Conservation (phyloP, 1,284 basidiomycete genomes). For the Peniophora sp. region DNA sequence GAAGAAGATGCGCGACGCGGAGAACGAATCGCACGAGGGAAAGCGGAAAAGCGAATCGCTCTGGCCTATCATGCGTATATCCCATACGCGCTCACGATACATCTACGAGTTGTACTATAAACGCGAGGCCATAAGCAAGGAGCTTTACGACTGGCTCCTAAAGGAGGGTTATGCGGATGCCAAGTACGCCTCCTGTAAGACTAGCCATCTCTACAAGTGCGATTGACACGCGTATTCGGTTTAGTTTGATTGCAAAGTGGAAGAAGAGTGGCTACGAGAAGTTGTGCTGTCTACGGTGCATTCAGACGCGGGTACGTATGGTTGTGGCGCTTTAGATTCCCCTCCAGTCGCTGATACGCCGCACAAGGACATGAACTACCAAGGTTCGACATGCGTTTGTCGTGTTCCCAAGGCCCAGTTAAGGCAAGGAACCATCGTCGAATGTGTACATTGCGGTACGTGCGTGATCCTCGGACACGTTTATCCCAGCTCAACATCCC, state of each 20-base stretch:
- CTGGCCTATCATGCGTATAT: slow-evolving; percentile 99
- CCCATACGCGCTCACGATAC: slow-evolving; percentile 91
- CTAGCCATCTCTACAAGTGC: slow-evolving; percentile 2
- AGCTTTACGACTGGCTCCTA: slow-evolving; percentile 96
- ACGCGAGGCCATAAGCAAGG: slow-evolving; percentile 88
- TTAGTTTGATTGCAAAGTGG: slow-evolving; percentile 97
- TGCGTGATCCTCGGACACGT: slow-evolving; percentile 33
- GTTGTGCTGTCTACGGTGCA: slow-evolving; percentile 94
- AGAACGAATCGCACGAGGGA: slow-evolving; percentile 96
- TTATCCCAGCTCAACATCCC: slow-evolving; percentile 7
- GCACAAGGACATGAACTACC: slow-evolving; percentile 94
- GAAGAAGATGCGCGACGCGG: slow-evolving; percentile 95
- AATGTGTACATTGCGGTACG: slow-evolving; percentile 88
- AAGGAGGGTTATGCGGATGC: slow-evolving; percentile 98
- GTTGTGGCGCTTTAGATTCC: background rate
- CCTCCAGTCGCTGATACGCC: background rate
- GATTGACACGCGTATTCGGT: slow-evolving; percentile 4
- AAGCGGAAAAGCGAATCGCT: slow-evolving; percentile 94
- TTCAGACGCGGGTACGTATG: slow-evolving; percentile 77
- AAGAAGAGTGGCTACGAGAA: slow-evolving; percentile 99
- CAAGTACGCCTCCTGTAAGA: slow-evolving; percentile 55
- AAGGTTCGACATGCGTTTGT: slow-evolving; percentile 98
- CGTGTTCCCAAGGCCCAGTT: slow-evolving; percentile 94
- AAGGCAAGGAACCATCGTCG: slow-evolving; percentile 87
- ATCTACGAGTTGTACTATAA: slow-evolving; percentile 99